These are phyloP conservation scores for Malassezia restricta DNA, from an alignment of 1,284 basidiomycete genomes.

Conservation along the genomic window DNA sequence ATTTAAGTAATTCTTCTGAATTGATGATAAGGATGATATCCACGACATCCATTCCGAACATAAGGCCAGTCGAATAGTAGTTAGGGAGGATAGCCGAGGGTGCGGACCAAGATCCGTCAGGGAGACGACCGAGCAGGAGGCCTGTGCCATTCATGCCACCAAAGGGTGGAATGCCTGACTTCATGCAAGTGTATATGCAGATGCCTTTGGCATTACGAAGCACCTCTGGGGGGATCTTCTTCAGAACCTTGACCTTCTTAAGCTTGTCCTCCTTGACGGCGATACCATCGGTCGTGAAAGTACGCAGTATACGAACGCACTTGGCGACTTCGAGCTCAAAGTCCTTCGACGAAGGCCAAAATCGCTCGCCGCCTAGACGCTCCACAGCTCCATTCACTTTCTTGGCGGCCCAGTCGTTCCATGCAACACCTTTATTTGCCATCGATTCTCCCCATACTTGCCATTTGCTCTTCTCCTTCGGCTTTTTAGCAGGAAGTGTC, in stretches of 20 bases:
- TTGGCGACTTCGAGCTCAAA: conserved; percentile 51
- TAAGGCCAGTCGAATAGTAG: conserved; percentile 47
- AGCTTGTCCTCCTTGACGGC: conserved; percentile 26
- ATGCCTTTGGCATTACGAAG: conserved; percentile 47
- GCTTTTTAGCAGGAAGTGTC: not conserved
- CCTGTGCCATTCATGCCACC: conserved; percentile 52
- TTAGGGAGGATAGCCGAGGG: conserved; percentile 51
- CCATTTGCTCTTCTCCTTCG: not conserved
- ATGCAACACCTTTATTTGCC: conserved; percentile 29
- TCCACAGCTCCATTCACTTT: conserved; percentile 36
- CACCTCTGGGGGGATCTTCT: conserved; percentile 51
- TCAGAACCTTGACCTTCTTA: conserved; percentile 47
- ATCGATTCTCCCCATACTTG: not conserved
- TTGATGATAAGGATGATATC: conserved; percentile 48
- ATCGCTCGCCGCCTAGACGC: conserved; percentile 49
- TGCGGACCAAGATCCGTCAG: conserved; percentile 49
- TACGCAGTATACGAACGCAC: conserved; percentile 49
- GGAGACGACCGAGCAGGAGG: conserved; percentile 30
- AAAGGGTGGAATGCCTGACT: conserved; percentile 50
- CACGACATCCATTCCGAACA: conserved; percentile 38
- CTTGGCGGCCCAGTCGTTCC: conserved; percentile 38
- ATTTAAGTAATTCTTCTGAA: conserved; percentile 49
- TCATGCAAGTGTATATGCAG: conserved; percentile 51
- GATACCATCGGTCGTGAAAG: conserved; percentile 34
- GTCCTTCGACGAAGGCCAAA: conserved; percentile 52